phyloP scores from a whole-genome alignment of 2,329 filamentous ascomycete species.

The Achaetomium macrosporum region DNA sequence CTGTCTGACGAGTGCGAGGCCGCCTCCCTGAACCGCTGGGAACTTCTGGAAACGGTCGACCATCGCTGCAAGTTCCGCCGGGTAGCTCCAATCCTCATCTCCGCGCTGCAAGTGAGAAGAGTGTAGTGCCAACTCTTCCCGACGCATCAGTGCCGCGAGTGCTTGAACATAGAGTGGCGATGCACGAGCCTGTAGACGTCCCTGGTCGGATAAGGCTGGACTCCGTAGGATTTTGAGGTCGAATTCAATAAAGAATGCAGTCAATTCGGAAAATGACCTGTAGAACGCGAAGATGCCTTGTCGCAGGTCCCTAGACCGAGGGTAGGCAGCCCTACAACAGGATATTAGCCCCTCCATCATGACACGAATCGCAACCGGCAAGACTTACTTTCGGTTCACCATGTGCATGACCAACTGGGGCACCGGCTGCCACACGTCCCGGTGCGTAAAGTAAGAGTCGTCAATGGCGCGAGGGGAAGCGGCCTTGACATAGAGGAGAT shows the following conservation, averaged over 20 bases:
- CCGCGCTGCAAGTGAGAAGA: constrained; percentile 8
- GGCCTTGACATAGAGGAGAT: constrained; percentile 37
- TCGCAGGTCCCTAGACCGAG: constrained; percentile 26
- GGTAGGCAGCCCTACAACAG: constrained; percentile 27
- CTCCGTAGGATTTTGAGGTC: constrained; percentile 38
- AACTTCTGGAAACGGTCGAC: constrained; percentile 39
- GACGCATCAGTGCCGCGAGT: constrained; percentile 35
- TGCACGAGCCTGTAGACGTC: constrained; percentile 35
- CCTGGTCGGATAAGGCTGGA: constrained; percentile 24
- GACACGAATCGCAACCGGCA: not conserved
- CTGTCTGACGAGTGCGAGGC: constrained; percentile 38
- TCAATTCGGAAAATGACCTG: constrained; percentile 41
- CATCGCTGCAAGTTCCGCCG: constrained; percentile 34
- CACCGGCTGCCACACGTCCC: constrained; percentile 46
- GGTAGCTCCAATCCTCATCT: constrained; percentile 23
- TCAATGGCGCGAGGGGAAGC: constrained; percentile 33
- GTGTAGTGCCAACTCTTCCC: constrained; percentile 28
- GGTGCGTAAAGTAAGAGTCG: constrained; percentile 41
- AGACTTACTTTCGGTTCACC: constrained; percentile 22
- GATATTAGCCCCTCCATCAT: not conserved
- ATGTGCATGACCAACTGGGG: constrained; percentile 42
- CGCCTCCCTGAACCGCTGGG: constrained; percentile 32
- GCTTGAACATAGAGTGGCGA: constrained; percentile 43
- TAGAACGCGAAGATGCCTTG: constrained; percentile 35
- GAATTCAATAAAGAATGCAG: constrained; percentile 46